Evolutionary conservation across 805 yeast species (phyloP), one percentile per base, ranked within the genome.

Genomic region (Yamadazyma akitaensis): DNA sequence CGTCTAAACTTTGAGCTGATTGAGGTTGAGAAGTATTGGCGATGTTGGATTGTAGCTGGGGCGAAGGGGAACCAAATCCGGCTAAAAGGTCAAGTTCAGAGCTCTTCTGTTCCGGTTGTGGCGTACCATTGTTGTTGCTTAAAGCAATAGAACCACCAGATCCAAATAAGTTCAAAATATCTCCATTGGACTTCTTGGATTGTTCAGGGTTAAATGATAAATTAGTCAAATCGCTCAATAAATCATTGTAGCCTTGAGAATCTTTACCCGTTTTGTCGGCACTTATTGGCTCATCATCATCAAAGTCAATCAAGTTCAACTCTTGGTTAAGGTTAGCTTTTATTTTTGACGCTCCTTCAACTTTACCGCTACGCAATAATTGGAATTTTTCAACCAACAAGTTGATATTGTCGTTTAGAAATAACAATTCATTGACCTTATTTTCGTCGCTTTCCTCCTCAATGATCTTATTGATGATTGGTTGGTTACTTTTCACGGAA

Each of bases 391-490:
- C 73, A 43, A 89, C 64, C 43, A 89, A 76, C 5, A 78, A 72
- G 61, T 88, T 84, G 51, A 91, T 84, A 45, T 77, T 77, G 61
- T 88, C 96, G 63, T 88, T 88, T 47, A 94, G 72, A 31, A 72
- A 73, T 43, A 88, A 71, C 44, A 94, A 68, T 49, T 80, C 82
- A 42, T 72, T 74, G 31, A 88, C 86, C 9, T 85, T 77, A 37
- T 72, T 81, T 58, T 83, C 87, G 51, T 82, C 81, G 19, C 81
- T 83, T 58, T 88, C 96, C 58, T 89, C 96, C 57, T 81, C 85
- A 50, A 88, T 81, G 56, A 94, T 85, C 56, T 84, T 85, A 62
- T 86, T 86, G 54, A 94, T 79, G 57, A 86, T 89, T 35, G 97
- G 96, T 60, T 84, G 90, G 26, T 97, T 82, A 40, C 82, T 82